These are phyloP conservation scores for Zea luxurians DNA, from an alignment of 176 grass and related monocot genomes.

Conservation along the genomic window DNA sequence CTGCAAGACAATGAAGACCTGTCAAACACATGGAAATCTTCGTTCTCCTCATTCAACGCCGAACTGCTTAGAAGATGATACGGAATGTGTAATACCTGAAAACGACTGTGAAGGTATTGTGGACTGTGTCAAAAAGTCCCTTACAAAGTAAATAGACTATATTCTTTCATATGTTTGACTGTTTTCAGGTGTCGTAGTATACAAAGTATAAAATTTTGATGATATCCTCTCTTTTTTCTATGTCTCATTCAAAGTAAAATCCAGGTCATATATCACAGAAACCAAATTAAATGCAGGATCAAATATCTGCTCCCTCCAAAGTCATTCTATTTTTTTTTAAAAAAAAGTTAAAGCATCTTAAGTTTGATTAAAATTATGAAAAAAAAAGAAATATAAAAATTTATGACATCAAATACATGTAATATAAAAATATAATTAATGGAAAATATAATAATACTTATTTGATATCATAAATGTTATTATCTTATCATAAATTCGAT, in stretches of 20 bases:
- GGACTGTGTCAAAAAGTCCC: slow-evolving; percentile 43
- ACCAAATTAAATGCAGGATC: no score
- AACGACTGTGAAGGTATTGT: slow-evolving; percentile 53
- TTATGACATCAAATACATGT: no score
- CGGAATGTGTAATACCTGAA: slow-evolving; percentile 28
- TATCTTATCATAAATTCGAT: no score
- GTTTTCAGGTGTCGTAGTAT: background rate
- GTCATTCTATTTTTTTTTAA: no score
- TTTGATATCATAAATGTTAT: no score
- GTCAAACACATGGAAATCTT: slow-evolving; percentile 75
- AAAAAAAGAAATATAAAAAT: no score
- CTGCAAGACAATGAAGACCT: slow-evolving; percentile 89
- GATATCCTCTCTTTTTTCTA: background rate
- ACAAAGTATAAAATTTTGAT: background rate
- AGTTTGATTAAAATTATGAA: no score
- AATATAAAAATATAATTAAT: no score
- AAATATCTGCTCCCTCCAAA: no score
- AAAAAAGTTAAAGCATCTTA: no score
- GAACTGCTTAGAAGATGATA: slow-evolving; percentile 40
- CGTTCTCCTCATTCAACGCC: slow-evolving; percentile 64
- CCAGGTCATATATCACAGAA: background rate
- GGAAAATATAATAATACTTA: no score
- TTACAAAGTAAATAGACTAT: slow-evolving; percentile 17
- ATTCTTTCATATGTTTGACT: background rate
- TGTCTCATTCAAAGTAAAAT: background rate